These are phyloP conservation scores for Tricholoma sp. DNA, from an alignment of 768 basidiomycete species.

Conservation along the genomic window DNA sequence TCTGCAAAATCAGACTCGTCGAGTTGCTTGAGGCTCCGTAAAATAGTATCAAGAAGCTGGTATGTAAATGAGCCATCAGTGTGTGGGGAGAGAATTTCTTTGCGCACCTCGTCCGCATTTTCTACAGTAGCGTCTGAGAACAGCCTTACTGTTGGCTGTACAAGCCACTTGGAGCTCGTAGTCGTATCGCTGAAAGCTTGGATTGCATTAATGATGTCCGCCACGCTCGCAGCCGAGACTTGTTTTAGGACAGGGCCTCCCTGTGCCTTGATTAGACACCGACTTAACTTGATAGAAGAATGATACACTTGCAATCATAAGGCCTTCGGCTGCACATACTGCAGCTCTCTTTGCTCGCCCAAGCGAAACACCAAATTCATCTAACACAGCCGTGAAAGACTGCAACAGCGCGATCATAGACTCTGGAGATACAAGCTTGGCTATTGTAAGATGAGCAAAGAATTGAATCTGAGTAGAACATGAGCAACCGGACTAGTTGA, in stretches of 20 bases:
- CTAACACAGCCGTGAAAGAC: conserved; percentile 81
- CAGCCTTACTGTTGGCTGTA: conserved; percentile 56
- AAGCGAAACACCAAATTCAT: conserved; percentile 85
- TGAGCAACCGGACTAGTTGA: neutral
- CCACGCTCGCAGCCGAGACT: conserved; percentile 52
- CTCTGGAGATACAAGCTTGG: conserved; percentile 66
- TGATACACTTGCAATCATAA: conserved; percentile 55
- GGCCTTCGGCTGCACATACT: conserved; percentile 74
- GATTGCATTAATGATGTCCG: conserved; percentile 68
- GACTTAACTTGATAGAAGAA: neutral
- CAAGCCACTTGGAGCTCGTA: conserved; percentile 53
- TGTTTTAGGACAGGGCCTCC: conserved; percentile 64
- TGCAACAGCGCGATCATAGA: conserved; percentile 80
- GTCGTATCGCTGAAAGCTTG: conserved; percentile 66
- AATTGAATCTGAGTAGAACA: conserved; percentile 69
- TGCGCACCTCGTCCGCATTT: conserved; percentile 56
- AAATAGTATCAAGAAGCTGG: conserved; percentile 72
- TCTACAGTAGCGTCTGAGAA: conserved; percentile 42
- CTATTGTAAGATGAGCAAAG: conserved; percentile 82
- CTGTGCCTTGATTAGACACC: conserved; percentile 30
- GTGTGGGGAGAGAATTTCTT: neutral
- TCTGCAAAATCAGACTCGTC: conserved; percentile 57
- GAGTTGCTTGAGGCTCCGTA: conserved; percentile 58
- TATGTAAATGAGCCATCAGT: conserved; percentile 3
- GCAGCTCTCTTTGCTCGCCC: conserved; percentile 81